These are phyloP conservation scores for Megacollybia marginata DNA, from an alignment of 768 basidiomycete species.

Conservation along the genomic window DNA sequence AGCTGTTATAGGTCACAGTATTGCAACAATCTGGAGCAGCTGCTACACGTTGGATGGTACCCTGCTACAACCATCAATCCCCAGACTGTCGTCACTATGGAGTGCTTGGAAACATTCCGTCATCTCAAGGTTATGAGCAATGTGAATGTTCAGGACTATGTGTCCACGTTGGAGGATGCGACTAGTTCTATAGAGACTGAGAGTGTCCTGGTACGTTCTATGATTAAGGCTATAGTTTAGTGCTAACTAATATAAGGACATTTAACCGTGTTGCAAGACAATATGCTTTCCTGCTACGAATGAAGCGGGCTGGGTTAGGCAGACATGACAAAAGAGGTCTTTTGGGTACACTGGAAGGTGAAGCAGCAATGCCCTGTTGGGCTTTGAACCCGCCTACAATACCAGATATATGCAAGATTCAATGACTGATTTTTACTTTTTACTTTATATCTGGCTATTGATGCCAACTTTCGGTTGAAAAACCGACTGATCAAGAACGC, in stretches of 20 bases:
- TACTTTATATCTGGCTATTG: background rate
- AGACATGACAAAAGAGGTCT: background rate
- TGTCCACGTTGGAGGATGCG: background rate
- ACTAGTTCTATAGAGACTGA: background rate
- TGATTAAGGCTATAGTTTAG: too few species aligned
- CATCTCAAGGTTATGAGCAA: constrained; percentile 1
- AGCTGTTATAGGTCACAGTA: background rate
- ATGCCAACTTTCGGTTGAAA: background rate
- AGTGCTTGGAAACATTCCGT: background rate
- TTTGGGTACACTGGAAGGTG: constrained; percentile 1
- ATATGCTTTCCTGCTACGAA: too few species aligned
- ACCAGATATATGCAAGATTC: too few species aligned
- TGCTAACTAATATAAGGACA: too few species aligned
- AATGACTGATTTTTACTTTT: too few species aligned
- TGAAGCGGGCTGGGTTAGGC: constrained; percentile 7
- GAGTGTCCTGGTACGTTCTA: background rate
- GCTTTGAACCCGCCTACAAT: constrained; percentile 11
- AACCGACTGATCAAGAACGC: background rate
- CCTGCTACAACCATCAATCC: constrained; percentile 1
- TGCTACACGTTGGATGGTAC: constrained; percentile 1
- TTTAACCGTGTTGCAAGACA: constrained; percentile 5
- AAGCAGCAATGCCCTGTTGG: constrained; percentile 8
- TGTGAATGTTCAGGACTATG: constrained; percentile 4
- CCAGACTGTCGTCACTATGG: constrained; percentile 2
- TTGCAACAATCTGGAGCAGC: background rate